phyloP scores from a whole-genome alignment of 2,329 filamentous ascomycete species.

The Decorospora gaudefroyi region DNA sequence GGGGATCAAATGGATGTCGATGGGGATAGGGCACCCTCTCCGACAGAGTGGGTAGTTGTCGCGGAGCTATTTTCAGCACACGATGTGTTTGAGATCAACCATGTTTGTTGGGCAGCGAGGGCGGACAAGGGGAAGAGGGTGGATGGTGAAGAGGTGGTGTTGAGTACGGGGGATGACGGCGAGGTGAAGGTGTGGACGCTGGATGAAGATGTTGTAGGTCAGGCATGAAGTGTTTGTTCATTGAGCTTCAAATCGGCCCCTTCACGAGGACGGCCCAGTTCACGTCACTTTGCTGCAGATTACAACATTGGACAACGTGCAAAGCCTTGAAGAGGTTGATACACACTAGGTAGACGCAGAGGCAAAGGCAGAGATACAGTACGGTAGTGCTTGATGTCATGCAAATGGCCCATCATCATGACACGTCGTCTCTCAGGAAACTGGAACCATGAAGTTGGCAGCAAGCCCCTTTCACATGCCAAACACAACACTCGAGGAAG shows the following conservation, averaged over 20 bases:
- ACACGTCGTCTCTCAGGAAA: not conserved
- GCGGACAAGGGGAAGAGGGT: slow-evolving; percentile 67
- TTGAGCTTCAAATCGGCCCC: too few relatives aligned
- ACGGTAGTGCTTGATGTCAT: too few relatives aligned
- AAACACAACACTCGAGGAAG: slow-evolving; percentile 15
- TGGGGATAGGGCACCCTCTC: slow-evolving; percentile 17
- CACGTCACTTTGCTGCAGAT: too few relatives aligned
- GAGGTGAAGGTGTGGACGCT: slow-evolving; percentile 78
- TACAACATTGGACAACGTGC: too few relatives aligned
- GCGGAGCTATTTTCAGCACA: slow-evolving; percentile 74
- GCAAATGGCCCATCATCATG: not conserved
- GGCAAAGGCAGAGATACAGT: too few relatives aligned
- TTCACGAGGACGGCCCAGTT: too few relatives aligned
- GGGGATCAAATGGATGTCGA: slow-evolving; percentile 25
- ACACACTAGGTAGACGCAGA: too few relatives aligned
- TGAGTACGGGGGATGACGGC: slow-evolving; percentile 93
- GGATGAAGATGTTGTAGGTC: slow-evolving; percentile 15
- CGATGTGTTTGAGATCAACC: slow-evolving; percentile 92
- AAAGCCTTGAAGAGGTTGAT: too few relatives aligned
- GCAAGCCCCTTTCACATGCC: slow-evolving; percentile 2
- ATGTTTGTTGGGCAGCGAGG: slow-evolving; percentile 82
- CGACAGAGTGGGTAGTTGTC: slow-evolving; percentile 71
- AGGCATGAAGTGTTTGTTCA: too few relatives aligned
- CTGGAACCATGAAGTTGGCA: not conserved
- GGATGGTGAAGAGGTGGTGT: slow-evolving; percentile 78